phyloP scores from a whole-genome alignment of 352 stramenopile species.

The Thalassiosira mediterranea region DNA sequence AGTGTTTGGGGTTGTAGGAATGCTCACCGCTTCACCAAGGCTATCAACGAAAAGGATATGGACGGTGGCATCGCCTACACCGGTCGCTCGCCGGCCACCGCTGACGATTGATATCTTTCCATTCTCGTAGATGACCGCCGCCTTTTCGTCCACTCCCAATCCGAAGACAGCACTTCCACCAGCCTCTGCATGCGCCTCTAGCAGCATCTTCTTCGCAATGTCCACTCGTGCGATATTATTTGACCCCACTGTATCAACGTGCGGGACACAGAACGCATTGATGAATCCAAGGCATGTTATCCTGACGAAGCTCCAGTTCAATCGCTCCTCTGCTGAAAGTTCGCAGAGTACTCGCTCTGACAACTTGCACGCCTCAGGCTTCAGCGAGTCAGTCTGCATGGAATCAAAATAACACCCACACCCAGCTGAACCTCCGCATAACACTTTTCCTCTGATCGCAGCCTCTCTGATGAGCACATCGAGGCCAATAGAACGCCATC shows the following conservation, averaged over 20 bases:
- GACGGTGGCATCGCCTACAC: slow-evolving; percentile 16
- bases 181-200: background rate
- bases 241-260: slow-evolving; percentile 17
- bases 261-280: slow-evolving; percentile 21
- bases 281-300: slow-evolving; percentile 27
- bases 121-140: slow-evolving; percentile 3
- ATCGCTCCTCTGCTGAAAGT: slow-evolving; percentile 7
- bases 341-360: slow-evolving; percentile 15
- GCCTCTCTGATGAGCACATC: slow-evolving; percentile 58
- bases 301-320: slow-evolving; percentile 19
- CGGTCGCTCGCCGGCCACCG: slow-evolving; percentile 1
- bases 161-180: slow-evolving; percentile 8
- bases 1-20: slow-evolving; percentile 36
- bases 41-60: slow-evolving; percentile 34
- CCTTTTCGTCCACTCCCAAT: slow-evolving; percentile 8
- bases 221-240: slow-evolving; percentile 20
- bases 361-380: slow-evolving; percentile 65
- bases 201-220: slow-evolving; percentile 25
- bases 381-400: slow-evolving; percentile 74
- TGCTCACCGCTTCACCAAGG: slow-evolving; percentile 25
- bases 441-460: slow-evolving; percentile 38
- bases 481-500: slow-evolving; percentile 73
- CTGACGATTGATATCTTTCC: slow-evolving; percentile 15
- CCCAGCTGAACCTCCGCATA: slow-evolving; percentile 75
- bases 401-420: slow-evolving; percentile 81